Evolutionary conservation across 2,329 filamentous ascomycete species (phyloP), one percentile per base, ranked within the genome.

Genomic region (Colletotrichum spinosum): DNA sequence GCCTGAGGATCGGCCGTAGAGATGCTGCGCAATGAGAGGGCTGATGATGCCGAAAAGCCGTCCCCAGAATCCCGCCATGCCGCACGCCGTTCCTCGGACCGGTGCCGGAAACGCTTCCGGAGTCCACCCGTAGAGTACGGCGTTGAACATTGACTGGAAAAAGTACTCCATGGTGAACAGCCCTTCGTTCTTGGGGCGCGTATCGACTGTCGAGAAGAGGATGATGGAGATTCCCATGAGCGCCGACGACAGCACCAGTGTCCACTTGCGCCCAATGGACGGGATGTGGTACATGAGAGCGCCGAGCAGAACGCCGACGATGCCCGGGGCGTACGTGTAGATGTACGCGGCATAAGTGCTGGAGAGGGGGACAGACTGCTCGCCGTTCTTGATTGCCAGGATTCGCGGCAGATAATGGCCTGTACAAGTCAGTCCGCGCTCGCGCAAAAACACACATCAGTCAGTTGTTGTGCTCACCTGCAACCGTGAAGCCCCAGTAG

Each of bases 1-100:
- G 1, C 67, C 72, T 0, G 52, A 60, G 74, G 71, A 69, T 35
- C 69, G 58, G 0, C 77, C 73, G 42, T 80, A 76, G n/a, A 82
- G 50, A 45, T 76, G 76, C 68, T 86, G 81, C 5, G 84, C 85
- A 57, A 86, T 85, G 42, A 88, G 70, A 0, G 86, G 86, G 42
- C 83, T 85, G 13, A 88, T 80, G 49, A 89, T 88, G 9, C 84
- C 83, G 68, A 86, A 86, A 33, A 88, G 58, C 2, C 86, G 74
- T 1, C 86, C 86, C 84, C 84, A 88, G 70, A 87, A 88, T 65
- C 83, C 84, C 2, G 86, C 84, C 11, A 88, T 67, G 0, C 87
- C 86, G 69, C 83, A 84, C 0, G 86, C 77, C 1, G 82, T 86
- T 4, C 83, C 84, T 41, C 83, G 73, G 13, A 86, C 80, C 0